phyloP scores from a whole-genome alignment of 2,329 filamentous ascomycete genomes.

The Coniochaeta sp. region DNA sequence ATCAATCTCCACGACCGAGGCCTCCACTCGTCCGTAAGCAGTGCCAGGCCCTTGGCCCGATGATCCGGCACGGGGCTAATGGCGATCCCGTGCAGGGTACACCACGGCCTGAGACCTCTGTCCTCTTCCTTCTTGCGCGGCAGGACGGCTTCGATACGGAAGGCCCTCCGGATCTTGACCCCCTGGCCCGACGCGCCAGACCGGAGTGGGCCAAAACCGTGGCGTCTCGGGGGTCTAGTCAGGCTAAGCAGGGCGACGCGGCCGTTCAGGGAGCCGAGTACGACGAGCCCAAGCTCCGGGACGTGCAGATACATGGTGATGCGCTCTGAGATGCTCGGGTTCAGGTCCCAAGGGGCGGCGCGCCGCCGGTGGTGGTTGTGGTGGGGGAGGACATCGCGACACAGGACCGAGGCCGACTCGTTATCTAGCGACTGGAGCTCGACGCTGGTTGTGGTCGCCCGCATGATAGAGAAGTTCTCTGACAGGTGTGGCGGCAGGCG shows the following conservation, averaged over 20 bases:
- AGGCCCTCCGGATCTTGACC: slow-evolving; percentile 27
- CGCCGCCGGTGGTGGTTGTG: slow-evolving; percentile 15
- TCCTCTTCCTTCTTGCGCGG: slow-evolving; percentile 40
- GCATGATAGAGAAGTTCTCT: slow-evolving; percentile 28
- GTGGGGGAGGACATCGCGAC: slow-evolving; percentile 23
- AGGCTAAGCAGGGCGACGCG: slow-evolving; percentile 55
- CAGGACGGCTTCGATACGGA: slow-evolving; percentile 46
- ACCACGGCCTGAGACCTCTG: slow-evolving; percentile 30
- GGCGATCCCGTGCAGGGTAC: slow-evolving; percentile 59
- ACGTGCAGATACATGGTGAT: slow-evolving; percentile 58
- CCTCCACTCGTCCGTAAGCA: slow-evolving; percentile 10
- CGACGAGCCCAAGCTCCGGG: slow-evolving; percentile 61
- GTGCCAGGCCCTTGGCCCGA: slow-evolving; percentile 15
- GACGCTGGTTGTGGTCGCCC: slow-evolving; percentile 40
- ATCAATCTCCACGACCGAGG: slow-evolving; percentile 55
- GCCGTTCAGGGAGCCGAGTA: slow-evolving; percentile 60
- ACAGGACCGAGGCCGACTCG: slow-evolving; percentile 11
- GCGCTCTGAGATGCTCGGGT: slow-evolving; percentile 32
- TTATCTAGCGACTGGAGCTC: slow-evolving; percentile 33
- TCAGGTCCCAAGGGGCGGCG: slow-evolving; percentile 20
- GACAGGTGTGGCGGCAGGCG: slow-evolving; percentile 7
- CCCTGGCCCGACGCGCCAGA: slow-evolving; percentile 4
- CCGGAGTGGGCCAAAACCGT: not conserved
- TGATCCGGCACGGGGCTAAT: slow-evolving; percentile 53
- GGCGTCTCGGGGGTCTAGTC: slow-evolving; percentile 32